These are phyloP conservation scores for Olyra latifolia DNA, from an alignment of 176 grass and related monocot genomes.

Conservation along the genomic window DNA sequence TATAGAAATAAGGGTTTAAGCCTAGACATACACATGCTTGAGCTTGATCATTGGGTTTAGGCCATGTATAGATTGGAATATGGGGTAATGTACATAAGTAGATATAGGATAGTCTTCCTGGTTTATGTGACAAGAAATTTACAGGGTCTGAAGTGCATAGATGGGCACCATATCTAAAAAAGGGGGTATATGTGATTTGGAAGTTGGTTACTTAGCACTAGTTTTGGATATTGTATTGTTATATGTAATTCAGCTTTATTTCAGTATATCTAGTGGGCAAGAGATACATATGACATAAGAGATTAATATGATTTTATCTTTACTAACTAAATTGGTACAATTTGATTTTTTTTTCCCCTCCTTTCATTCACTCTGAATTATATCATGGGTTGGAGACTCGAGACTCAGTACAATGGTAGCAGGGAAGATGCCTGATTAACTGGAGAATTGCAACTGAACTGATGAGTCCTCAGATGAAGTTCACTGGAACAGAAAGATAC, in stretches of 20 bases:
- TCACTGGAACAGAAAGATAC: background rate
- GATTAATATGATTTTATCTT: background rate
- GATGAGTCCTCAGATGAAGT: background rate
- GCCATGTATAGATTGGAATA: slow-evolving; percentile 40
- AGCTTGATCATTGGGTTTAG: slow-evolving; percentile 41
- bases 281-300: background rate
- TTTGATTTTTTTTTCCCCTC: background rate
- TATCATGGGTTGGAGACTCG: background rate
- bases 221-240: background rate
- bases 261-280: background rate
- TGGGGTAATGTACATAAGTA: slow-evolving; percentile 34
- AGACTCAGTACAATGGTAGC: background rate
- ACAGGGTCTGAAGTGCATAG: slow-evolving; percentile 29
- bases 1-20: slow-evolving; percentile 44
- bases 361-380: background rate
- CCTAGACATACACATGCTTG: slow-evolving; percentile 10
- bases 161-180: background rate
- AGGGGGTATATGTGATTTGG: slow-evolving; percentile 20
- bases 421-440: background rate
- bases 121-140: background rate
- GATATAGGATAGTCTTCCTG: slow-evolving; percentile 17
- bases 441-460: background rate
- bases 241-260: background rate
- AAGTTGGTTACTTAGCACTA: background rate
- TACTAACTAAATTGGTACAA: background rate